Evolutionary conservation across 208 protist genomes (phyloP).

Genomic region (Trypanosoma grayi): DNA sequence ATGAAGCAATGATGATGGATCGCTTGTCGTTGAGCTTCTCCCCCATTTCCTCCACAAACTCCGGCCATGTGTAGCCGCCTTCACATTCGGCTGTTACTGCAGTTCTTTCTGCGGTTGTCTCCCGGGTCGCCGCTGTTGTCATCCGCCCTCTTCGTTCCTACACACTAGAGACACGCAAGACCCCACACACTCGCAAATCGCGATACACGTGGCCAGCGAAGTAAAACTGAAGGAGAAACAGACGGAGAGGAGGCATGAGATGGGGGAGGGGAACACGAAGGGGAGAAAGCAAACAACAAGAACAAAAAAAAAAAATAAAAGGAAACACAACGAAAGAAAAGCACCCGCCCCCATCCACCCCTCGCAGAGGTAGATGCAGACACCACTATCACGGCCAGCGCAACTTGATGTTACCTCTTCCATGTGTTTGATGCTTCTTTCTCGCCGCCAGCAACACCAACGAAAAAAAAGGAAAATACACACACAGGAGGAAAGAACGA

Average conservation of each 20-base stretch:
- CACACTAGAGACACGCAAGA: not conserved
- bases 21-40: slow-evolving; percentile 1
- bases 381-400: no score
- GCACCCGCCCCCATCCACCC: not conserved
- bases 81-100: not conserved
- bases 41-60: not conserved
- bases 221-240: slow-evolving; percentile 10
- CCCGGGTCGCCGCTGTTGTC: not conserved
- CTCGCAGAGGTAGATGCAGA: not conserved
- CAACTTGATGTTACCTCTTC: not conserved
- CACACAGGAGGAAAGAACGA: not conserved
- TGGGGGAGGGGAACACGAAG: not conserved
- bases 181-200: not conserved
- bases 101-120: not conserved
- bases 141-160: not conserved
- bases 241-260: not conserved
- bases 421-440: not conserved
- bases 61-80: not conserved
- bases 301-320: not conserved
- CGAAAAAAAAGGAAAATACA: not conserved
- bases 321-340: not conserved
- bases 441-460: not conserved
- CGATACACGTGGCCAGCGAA: no score
- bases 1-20: slow-evolving; percentile 2
- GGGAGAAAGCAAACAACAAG: not conserved